A percentile compares a stretch with the other conserved stretches of the same genome.
Evolutionary conservation across 176 grass and related monocot genomes (phyloP).

Genomic region (Melocanna baccifera): DNA sequence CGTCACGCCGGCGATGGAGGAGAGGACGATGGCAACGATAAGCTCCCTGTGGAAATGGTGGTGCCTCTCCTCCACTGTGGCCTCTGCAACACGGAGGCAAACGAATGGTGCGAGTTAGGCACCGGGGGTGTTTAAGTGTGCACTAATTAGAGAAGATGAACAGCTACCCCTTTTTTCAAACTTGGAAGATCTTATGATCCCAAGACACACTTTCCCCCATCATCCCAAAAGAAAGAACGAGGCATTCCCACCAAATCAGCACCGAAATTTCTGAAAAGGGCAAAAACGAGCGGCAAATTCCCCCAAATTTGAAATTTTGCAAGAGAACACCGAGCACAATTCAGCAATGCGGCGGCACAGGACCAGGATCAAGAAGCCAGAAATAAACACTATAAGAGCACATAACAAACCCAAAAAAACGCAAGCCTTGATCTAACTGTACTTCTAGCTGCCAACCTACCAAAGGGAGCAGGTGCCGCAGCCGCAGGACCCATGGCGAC

Average conservation of each 20-base stretch:
- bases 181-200: not conserved
- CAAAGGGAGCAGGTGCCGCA: constrained; percentile 13
- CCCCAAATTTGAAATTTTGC: not conserved
- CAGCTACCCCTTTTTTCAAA: not conserved
- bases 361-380: not conserved
- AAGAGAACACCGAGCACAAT: not conserved
- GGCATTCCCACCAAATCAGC: constrained; percentile 22
- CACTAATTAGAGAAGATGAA: not conserved
- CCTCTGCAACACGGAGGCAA: constrained; percentile 25
- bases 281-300: not conserved
- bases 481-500: not conserved
- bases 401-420: not conserved
- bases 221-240: not conserved
- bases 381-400: not conserved
- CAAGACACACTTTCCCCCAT: not conserved
- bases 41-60: constrained; percentile 61
- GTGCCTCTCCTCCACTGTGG: constrained; percentile 41
- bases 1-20: constrained; percentile 46
- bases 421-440: not conserved
- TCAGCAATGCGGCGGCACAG: not conserved
- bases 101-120: not conserved
- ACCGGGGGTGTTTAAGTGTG: not conserved
- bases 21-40: constrained; percentile 52
- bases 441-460: constrained; percentile 6
- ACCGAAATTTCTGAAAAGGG: not conserved